Evolutionary conservation across 805 yeast species (phyloP).

Genomic region (Wickerhamomyces chaumierensis): DNA sequence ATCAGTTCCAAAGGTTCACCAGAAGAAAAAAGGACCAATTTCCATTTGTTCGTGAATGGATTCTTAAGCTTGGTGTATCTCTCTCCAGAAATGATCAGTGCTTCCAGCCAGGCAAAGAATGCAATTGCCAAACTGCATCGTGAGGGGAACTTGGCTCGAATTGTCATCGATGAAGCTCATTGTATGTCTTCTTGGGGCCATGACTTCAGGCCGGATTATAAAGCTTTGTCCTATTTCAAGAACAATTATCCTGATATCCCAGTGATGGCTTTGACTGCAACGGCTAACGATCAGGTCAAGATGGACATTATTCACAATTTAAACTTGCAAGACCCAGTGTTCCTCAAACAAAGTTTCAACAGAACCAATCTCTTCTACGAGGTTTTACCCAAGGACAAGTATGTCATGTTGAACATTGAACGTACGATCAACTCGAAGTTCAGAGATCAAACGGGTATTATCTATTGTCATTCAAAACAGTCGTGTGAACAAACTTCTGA

Average conservation of each 20-base stretch:
- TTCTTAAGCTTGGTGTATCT: constrained; percentile 67
- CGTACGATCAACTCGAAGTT: constrained; percentile 41
- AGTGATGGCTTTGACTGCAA: constrained; percentile 92
- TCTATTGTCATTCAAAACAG: constrained; percentile 85
- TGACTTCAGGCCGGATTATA: constrained; percentile 94
- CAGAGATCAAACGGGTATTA: constrained; percentile 64
- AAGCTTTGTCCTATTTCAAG: constrained; percentile 66
- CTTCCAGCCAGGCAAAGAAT: constrained; percentile 55
- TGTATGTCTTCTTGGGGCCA: constrained; percentile 99
- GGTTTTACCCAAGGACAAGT: constrained; percentile 53
- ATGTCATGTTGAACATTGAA: constrained; percentile 43
- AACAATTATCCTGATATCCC: constrained; percentile 70
- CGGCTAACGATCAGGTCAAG: constrained; percentile 86
- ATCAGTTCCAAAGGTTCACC: constrained; percentile 65
- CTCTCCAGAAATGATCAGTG: constrained; percentile 90
- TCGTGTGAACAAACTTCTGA: constrained; percentile 77
- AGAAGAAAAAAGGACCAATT: constrained; percentile 50
- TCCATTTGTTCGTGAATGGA: constrained; percentile 54
- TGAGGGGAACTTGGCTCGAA: constrained; percentile 55
- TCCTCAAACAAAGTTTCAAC: constrained; percentile 85
- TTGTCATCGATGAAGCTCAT: constrained; percentile 96
- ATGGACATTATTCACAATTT: constrained; percentile 78
- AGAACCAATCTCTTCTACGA: constrained; percentile 77
- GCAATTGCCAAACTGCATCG: constrained; percentile 49
- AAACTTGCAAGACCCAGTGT: constrained; percentile 45